Evolutionary conservation across 768 basidiomycete species (phyloP).

Genomic region (Collybia sp.): DNA sequence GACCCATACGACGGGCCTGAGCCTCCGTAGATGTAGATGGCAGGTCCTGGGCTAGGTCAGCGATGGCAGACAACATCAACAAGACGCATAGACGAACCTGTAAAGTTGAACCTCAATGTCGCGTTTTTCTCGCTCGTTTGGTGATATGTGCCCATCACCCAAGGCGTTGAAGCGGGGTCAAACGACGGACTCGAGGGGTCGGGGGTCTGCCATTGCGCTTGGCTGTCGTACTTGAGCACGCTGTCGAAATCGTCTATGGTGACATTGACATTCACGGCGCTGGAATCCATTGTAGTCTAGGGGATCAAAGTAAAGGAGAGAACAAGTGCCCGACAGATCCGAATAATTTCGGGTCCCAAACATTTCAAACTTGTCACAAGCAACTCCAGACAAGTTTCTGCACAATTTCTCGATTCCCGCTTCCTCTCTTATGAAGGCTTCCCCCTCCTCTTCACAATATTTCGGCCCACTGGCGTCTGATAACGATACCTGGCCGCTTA

Average conservation of each 20-base stretch:
- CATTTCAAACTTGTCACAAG: no score
- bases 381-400: no score
- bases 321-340: no score
- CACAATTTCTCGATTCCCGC: no score
- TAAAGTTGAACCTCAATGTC: constrained; percentile 35
- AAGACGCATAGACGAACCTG: constrained; percentile 23
- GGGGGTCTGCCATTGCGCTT: constrained; percentile 36
- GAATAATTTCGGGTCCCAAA: no score
- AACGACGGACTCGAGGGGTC: constrained; percentile 39
- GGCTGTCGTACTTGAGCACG: constrained; percentile 33
- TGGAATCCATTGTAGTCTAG: constrained; percentile 28
- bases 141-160: constrained; percentile 42
- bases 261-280: constrained; percentile 38
- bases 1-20: constrained; percentile 38
- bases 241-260: constrained; percentile 47
- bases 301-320: no score
- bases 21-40: constrained; percentile 37
- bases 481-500: no score
- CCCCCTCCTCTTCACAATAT: no score
- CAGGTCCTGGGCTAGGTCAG: constrained; percentile 25
- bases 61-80: not conserved
- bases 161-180: constrained; percentile 26
- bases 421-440: no score
- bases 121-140: constrained; percentile 30
- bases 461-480: no score